Evolutionary conservation across 257 asterid genomes (phyloP).

Genomic region (Hygrophila difformis): DNA sequence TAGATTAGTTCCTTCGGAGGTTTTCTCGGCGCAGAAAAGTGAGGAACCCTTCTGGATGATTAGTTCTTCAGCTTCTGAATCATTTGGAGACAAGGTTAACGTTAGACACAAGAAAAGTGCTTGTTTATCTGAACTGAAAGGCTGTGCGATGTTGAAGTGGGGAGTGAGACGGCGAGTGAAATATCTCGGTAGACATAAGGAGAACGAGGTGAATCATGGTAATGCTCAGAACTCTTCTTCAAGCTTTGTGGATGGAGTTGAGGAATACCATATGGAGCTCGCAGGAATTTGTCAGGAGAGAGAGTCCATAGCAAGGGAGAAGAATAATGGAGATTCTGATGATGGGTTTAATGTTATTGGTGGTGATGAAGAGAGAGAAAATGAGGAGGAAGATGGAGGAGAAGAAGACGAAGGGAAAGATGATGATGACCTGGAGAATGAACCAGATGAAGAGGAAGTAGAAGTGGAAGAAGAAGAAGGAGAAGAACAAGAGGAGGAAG

Average conservation of each 20-base stretch:
- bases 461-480: constrained; percentile 19
- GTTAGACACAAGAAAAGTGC: constrained; percentile 23
- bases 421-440: constrained; percentile 25
- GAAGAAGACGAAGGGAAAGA: constrained; percentile 16
- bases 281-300: constrained; percentile 19
- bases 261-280: constrained; percentile 16
- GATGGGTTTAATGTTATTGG: not conserved
- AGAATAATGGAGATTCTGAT: constrained; percentile 6
- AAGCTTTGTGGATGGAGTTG: constrained; percentile 33
- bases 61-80: constrained; percentile 14
- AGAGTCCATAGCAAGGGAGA: constrained; percentile 6
- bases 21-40: constrained; percentile 43
- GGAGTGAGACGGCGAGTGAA: constrained; percentile 73
- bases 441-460: constrained; percentile 19
- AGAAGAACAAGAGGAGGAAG: constrained; percentile 18
- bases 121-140: constrained; percentile 45
- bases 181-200: constrained; percentile 68
- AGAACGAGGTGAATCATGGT: constrained; percentile 17
- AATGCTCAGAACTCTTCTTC: constrained; percentile 36
- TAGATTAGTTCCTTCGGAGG: constrained; percentile 39
- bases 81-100: constrained; percentile 12
- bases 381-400: constrained; percentile 13
- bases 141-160: constrained; percentile 71
- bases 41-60: constrained; percentile 56
- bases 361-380: constrained; percentile 8